Base-by-base conservation (phyloP, 805 yeast species). In the Danielozyma ontarioensis region DNA sequence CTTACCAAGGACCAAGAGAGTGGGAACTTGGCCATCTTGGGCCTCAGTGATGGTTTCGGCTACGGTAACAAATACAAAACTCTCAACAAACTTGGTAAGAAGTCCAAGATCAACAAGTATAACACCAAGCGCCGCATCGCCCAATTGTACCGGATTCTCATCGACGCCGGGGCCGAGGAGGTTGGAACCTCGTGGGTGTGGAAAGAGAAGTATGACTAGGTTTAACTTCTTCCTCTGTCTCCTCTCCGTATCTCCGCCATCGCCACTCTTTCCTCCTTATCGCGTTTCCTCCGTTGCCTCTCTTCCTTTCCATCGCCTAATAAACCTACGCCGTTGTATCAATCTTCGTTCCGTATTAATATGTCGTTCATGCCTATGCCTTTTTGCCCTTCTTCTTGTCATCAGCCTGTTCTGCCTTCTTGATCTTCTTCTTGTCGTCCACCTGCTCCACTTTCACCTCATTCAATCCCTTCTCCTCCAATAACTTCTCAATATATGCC, bases 381-480 rank as follows among this genome's bases (percentile, higher is more conserved):
- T n/a, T n/a, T n/a, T n/a, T n/a, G n/a, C n/a, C n/a, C n/a, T n/a
- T n/a, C n/a, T n/a, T n/a, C n/a, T n/a, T n/a, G n/a, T n/a, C n/a
- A n/a, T n/a, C n/a, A n/a, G 22, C 22, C 22, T 6, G 22, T 19
- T 6, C 25, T 4, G 35, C 26, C 50, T 64, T 64, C 65, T 81
- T 80, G n/a, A n/a, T n/a, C 60, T 80, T 80, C 63, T 80, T 83
- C 61, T 82, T 82, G 42, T 85, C 95, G 45, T 83, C 93, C 13
- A 83, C 72, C 47, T 79, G 83, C 59, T 88, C 96, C n/a, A 89
- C 90, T 61, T 87, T 87, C 41, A 89, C 83, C 40, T 83, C 86
- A 31, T 76, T 70, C 44, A 90, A 62, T 0, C 95, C 96, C 61
- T 86, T 83, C 47, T 86, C 93, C 45, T 80, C 78, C 46, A 89